Evolutionary conservation across 352 stramenopile genomes (phyloP), one percentile per base, ranked within the genome.

Genomic region (Globisporangium ultimum): DNA sequence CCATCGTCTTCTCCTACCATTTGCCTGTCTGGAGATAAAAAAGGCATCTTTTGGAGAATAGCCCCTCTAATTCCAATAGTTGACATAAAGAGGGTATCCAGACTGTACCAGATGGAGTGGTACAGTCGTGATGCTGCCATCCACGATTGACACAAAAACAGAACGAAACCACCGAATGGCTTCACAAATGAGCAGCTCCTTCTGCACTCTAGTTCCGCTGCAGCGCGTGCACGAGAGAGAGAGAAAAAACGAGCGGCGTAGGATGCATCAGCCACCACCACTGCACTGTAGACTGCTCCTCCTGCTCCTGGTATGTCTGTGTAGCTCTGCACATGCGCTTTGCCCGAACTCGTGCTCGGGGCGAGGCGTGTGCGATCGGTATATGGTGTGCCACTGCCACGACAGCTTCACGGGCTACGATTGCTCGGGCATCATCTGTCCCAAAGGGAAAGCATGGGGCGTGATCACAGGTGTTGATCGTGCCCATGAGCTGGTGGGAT

Each of bases 271-370:
- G 3, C 40, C 40, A 45, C 40, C 1, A 17, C 14, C 40, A 18
- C 40, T 10, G 24, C 14, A 24, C 24, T 51, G 53, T 2, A 34
- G 42, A 11, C 14, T 22, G 20, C 14, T 20, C 34, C 13, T 17
- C 0, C 59, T 24, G 24, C 28, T 58, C 10, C 12, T 47, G 13
- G 8, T 48, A 20, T 20, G 67, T 12, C 9, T 49, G 8, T 1
- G 22, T n/a, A 43, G 56, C 40, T 46, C 24, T 24, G 32, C 22
- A 4, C 28, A 72, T 11, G 71, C 60, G 17, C 63, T 74, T n/a
- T 93, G 83, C 58, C 68, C 69, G 20, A 88, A 88, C 52, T 52
- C 53, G 3, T 93, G 83, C 63, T 88, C 75, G 5, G 68, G 71
- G 7, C 74, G 77, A 41, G 83, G 83, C 15, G 38, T 75, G 46